These are phyloP conservation scores for Heterobasidion irregulare DNA, from an alignment of 1,284 basidiomycete genomes.

Conservation along the genomic window DNA sequence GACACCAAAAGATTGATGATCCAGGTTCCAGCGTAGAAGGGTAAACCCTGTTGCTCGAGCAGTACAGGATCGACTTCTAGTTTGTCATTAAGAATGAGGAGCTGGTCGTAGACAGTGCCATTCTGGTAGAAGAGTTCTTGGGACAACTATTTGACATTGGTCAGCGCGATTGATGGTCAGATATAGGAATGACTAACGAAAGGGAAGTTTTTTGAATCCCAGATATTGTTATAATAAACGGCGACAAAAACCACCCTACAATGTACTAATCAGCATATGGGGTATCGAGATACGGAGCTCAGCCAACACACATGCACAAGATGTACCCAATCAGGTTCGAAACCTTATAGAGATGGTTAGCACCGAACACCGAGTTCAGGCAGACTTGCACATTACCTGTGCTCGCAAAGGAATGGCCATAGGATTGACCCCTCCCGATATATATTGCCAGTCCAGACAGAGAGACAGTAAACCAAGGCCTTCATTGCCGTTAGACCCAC, in stretches of 20 bases:
- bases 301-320: slow-evolving; percentile 5
- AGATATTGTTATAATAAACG: slow-evolving; percentile 22
- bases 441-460: slow-evolving; percentile 46
- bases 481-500: slow-evolving; percentile 54
- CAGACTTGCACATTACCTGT: background rate
- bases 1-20: slow-evolving; percentile 28
- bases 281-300: background rate
- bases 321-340: slow-evolving; percentile 9
- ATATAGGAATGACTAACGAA: slow-evolving; percentile 19
- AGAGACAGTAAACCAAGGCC: slow-evolving; percentile 41
- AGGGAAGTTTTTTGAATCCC: slow-evolving; percentile 37
- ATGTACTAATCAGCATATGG: background rate
- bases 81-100: slow-evolving; percentile 24
- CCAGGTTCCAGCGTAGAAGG: slow-evolving; percentile 31
- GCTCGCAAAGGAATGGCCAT: slow-evolving; percentile 7
- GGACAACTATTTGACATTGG: slow-evolving; percentile 19
- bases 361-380: no score
- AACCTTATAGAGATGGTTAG: background rate
- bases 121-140: slow-evolving; percentile 34
- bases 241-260: slow-evolving; percentile 4
- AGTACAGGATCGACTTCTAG: slow-evolving; percentile 33
- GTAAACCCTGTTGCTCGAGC: slow-evolving; percentile 30
- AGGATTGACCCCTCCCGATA: slow-evolving; percentile 5
- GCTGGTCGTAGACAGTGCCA: slow-evolving; percentile 28
- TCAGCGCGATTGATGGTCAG: background rate